Evolutionary conservation across 1,284 basidiomycete species (phyloP).

Genomic region (Fomitopsis betulina): DNA sequence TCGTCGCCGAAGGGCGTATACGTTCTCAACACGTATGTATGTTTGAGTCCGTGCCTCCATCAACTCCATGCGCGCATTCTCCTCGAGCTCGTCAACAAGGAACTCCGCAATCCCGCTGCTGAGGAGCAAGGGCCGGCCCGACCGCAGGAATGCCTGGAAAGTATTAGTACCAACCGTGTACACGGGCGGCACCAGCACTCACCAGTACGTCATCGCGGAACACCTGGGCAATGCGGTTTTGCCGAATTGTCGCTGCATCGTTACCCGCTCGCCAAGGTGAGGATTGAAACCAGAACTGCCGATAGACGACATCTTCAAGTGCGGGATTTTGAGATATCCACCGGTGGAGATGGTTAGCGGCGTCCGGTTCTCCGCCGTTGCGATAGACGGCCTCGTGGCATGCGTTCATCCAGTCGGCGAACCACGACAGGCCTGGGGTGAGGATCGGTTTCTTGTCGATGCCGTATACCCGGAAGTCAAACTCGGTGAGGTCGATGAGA

Average conservation of each 20-base stretch:
- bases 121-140: conserved; percentile 62
- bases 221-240: conserved; percentile 29
- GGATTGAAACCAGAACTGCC: conserved; percentile 55
- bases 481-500: conserved; percentile 61
- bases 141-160: conserved; percentile 55
- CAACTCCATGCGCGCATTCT: conserved; percentile 46
- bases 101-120: conserved; percentile 51
- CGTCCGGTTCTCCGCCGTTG: conserved; percentile 59
- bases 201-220: conserved; percentile 44
- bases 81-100: conserved; percentile 48
- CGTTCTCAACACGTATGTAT: conserved; percentile 51
- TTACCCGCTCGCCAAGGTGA: conserved; percentile 39
- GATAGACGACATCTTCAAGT: conserved; percentile 52
- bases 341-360: conserved; percentile 45
- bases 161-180: neutral
- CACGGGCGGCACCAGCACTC: conserved; percentile 8
- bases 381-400: conserved; percentile 43
- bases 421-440: conserved; percentile 45
- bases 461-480: conserved; percentile 62
- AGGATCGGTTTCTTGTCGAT: conserved; percentile 40
- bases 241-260: conserved; percentile 22
- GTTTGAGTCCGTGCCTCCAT: conserved; percentile 40
- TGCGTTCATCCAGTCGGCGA: conserved; percentile 58
- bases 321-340: conserved; percentile 49
- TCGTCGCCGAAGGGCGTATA: conserved; percentile 52